Percentiles rank a stretch among this genome's conserved stretches.
phyloP scores from a whole-genome alignment of 2,329 filamentous ascomycete species.

The Calonectria hawksworthii region DNA sequence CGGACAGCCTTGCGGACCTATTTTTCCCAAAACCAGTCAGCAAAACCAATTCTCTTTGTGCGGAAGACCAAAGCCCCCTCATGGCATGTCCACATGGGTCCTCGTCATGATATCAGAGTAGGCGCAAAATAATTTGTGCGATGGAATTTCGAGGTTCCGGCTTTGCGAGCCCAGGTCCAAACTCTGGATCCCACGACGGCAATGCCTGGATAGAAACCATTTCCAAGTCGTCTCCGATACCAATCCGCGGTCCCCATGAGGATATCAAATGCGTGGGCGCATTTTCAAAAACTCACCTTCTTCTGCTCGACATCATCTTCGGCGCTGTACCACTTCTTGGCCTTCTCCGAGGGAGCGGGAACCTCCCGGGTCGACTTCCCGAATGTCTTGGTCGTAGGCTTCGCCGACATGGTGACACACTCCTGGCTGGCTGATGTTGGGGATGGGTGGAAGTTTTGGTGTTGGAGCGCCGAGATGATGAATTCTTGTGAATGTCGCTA shows the following conservation, averaged over 20 bases:
- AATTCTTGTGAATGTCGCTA: constrained; percentile 59
- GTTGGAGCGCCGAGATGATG: constrained; percentile 55
- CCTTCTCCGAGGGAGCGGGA: constrained; percentile 90
- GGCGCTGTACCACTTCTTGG: constrained; percentile 98
- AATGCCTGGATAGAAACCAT: constrained; percentile 26
- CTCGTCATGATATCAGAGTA: constrained; percentile 32
- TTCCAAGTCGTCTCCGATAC: constrained; percentile 29
- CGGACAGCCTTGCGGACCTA: constrained; percentile 96
- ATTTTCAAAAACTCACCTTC: constrained; percentile 82
- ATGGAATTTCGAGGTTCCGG: constrained; percentile 33
- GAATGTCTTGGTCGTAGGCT: constrained; percentile 92
- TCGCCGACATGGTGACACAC: constrained; percentile 78
- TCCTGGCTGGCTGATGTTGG: constrained; percentile 57
- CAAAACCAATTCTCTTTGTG: constrained; percentile 28
- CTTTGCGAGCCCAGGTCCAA: constrained; percentile 33
- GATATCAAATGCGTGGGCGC: constrained; percentile 35
- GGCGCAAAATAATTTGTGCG: constrained; percentile 31
- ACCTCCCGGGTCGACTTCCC: constrained; percentile 95
- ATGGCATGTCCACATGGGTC: constrained; percentile 22
- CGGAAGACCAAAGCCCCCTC: constrained; percentile 22
- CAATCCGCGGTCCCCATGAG: constrained; percentile 21
- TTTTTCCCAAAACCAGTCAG: constrained; percentile 50
- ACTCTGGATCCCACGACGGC: constrained; percentile 23
- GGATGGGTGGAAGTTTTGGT: constrained; percentile 54
- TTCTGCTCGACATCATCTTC: constrained; percentile 90